Percentiles rank a stretch among this genome's conserved stretches.
phyloP scores from a whole-genome alignment of 345 rosid genomes.

The Ceriops decandra region DNA sequence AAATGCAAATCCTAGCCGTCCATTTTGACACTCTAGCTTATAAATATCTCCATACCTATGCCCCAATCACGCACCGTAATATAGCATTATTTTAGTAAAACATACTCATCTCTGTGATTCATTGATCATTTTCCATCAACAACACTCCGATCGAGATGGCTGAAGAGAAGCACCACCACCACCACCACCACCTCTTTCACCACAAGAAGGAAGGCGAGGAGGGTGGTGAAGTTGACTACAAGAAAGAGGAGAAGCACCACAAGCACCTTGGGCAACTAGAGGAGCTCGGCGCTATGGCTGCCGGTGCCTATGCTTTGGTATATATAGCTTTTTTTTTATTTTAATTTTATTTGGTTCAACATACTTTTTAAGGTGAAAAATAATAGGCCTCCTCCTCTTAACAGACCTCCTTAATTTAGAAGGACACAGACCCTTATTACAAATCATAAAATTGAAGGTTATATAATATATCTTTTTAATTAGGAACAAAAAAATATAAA shows the following conservation, averaged over 20 bases:
- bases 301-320: constrained; percentile 59
- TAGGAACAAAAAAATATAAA: too few species aligned
- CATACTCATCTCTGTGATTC: neutral
- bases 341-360: neutral
- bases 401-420: too few species aligned
- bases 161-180: constrained; percentile 43
- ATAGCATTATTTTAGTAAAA: neutral
- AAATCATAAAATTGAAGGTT: too few species aligned
- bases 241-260: constrained; percentile 66
- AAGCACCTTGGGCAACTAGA: constrained; percentile 48
- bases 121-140: neutral
- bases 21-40: too few species aligned
- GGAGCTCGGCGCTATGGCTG: constrained; percentile 39
- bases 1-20: too few species aligned
- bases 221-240: constrained; percentile 26
- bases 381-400: too few species aligned
- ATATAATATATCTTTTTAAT: too few species aligned
- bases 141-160: constrained; percentile 25
- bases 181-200: constrained; percentile 43
- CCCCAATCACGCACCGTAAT: neutral
- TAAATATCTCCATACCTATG: neutral
- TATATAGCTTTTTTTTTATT: neutral
- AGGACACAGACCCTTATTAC: too few species aligned
- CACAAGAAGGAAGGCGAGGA: constrained; percentile 38
- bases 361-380: neutral